Base-by-base conservation (phyloP, 306 rosid species). In the Casuarina equisetifolia region DNA sequence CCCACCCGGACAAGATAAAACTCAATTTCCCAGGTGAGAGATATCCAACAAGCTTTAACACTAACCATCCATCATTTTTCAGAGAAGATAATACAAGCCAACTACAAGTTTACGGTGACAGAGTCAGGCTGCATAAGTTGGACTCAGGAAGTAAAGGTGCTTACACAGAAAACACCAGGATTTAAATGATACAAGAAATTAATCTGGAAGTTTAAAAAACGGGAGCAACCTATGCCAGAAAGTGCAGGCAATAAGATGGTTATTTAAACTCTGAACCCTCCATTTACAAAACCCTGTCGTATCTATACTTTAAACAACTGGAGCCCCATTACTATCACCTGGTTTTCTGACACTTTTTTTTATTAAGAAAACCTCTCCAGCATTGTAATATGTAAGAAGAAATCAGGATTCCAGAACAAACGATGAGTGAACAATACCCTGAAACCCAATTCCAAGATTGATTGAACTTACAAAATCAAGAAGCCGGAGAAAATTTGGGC, bases 381-480 rank as follows among this genome's bases (percentile, higher is more conserved):
- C 32, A 67, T 67, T 50, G 9, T 17, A 35, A 58, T 61, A 40
- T 67, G 50, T 17, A 40, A 42, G 6, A 17, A n/a, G 49, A 42
- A 67, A 67, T 42, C 49, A 42, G 42, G 71, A 42, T 52, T 46
- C 64, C 76, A 64, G 44, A 64, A 66, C 38, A 73, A 61, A 79
- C 76, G 67, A 19, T 52, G 68, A 70, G 45, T 54, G 43, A 78
- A 43, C 3, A 74, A 71, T 61, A 25, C 32, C 32, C 32, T 25
- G 32, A 19, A 12, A 49, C 25, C 49, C 13, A 42, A 45, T 58
- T 54, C 66, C 54, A 67, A 5, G 52, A 54, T 55, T 66, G 13
- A 73, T 78, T 73, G 36, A 55, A 88, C 97, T 88, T 88, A 92
- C 95, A 50, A 85, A 86, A 72, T 92, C 95, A 52, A 92, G 89